These are phyloP conservation scores for Prunus kanzakura DNA, from an alignment of 306 rosid species.

Conservation along the genomic window DNA sequence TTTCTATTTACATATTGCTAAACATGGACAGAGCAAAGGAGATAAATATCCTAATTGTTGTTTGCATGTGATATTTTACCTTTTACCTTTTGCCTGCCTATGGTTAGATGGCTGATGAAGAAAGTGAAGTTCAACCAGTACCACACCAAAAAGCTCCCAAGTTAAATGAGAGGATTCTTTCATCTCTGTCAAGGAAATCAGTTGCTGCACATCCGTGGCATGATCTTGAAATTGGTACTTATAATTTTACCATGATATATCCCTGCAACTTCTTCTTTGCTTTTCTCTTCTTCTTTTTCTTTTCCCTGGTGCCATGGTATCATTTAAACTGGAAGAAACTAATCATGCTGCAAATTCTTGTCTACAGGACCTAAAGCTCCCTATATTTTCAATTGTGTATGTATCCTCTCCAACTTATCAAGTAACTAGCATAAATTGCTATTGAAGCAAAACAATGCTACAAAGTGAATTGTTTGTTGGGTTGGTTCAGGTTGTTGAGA, in stretches of 20 bases:
- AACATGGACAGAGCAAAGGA: too few relatives aligned
- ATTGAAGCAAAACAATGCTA: neutral
- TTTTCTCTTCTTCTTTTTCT: neutral
- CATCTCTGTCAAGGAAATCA: slow-evolving; percentile 82
- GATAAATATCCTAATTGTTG: too few relatives aligned
- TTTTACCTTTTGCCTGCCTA: neutral
- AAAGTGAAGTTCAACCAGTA: neutral
- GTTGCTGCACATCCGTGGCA: slow-evolving; percentile 99
- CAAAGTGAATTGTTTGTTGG: slow-evolving; percentile 27
- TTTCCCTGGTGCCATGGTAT: too few relatives aligned
- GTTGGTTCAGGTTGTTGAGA: slow-evolving; percentile 80
- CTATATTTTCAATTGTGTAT: slow-evolving; percentile 66
- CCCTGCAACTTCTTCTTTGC: neutral
- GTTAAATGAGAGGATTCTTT: slow-evolving; percentile 91
- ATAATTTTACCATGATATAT: neutral
- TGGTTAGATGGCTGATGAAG: slow-evolving; percentile 47
- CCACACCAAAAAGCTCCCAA: slow-evolving; percentile 37
- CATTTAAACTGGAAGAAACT: slow-evolving; percentile 4
- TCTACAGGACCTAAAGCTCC: slow-evolving; percentile 88
- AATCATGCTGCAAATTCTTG: slow-evolving; percentile 24
- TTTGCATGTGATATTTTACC: neutral
- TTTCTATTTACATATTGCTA: neutral
- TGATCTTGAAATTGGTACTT: slow-evolving; percentile 94
- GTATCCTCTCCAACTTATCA: slow-evolving; percentile 20
- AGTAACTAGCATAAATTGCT: neutral